Evolutionary conservation across 768 basidiomycete species (phyloP).

Genomic region (Cystobasidium ongulense): DNA sequence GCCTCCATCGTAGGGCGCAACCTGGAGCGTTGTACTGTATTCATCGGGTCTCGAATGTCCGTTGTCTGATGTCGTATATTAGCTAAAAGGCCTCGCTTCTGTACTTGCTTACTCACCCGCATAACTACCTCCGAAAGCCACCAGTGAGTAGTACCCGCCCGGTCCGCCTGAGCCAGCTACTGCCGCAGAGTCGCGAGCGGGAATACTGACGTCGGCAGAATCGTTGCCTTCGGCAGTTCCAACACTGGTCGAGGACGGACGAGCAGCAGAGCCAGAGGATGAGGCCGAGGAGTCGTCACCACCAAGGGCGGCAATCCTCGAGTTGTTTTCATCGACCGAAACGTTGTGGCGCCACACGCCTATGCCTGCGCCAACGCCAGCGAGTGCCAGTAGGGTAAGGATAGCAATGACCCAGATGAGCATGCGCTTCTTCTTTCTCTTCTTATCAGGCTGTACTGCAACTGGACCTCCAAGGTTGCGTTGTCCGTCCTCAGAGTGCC

Average conservation of each 20-base stretch:
- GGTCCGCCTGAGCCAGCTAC: slow-evolving; percentile 13
- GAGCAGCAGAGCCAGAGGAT: neutral
- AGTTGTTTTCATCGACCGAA: neutral
- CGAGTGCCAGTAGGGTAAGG: slow-evolving; percentile 3
- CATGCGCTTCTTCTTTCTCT: slow-evolving; percentile 15
- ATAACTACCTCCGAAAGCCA: slow-evolving; percentile 24
- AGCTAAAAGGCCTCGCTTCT: neutral
- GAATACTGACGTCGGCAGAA: slow-evolving; percentile 1
- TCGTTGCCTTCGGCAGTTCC: neutral
- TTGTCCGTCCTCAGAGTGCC: slow-evolving; percentile 6
- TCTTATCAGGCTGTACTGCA: neutral
- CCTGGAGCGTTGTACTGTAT: neutral
- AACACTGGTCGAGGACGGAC: neutral
- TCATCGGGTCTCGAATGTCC: neutral
- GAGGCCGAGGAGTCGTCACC: neutral
- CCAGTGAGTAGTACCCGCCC: slow-evolving; percentile 15
- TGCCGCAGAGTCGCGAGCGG: slow-evolving; percentile 2
- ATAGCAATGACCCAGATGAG: neutral
- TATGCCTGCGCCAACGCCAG: slow-evolving; percentile 22
- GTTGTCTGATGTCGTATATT: neutral
- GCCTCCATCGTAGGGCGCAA: slow-evolving; percentile 1
- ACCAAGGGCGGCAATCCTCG: neutral
- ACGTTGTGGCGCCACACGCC: slow-evolving; percentile 17
- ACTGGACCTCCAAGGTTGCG: neutral
- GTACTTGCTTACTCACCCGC: neutral